Conservation (phyloP, 257 asterid species). For the Rhazya stricta region DNA sequence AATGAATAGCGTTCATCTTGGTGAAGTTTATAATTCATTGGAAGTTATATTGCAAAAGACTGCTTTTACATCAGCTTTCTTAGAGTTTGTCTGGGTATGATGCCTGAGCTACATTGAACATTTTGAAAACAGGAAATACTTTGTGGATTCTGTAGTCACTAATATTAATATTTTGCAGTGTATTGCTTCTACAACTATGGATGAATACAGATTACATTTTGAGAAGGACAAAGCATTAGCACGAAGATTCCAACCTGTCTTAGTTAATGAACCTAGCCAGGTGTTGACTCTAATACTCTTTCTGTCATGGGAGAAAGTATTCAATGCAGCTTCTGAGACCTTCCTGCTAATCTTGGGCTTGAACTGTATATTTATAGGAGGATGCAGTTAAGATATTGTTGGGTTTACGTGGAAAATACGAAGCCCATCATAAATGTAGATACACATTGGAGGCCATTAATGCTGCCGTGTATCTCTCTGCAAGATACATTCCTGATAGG, state of each 20-base stretch:
- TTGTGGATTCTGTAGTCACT: slow-evolving; percentile 15
- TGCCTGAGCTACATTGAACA: slow-evolving; percentile 7
- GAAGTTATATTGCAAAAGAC: not conserved
- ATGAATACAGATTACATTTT: slow-evolving; percentile 77
- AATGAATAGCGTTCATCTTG: not conserved
- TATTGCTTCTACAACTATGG: slow-evolving; percentile 94
- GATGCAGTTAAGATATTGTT: slow-evolving; percentile 78
- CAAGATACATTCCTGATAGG: slow-evolving; percentile 85
- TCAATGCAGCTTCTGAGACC: not conserved
- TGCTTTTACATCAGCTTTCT: not conserved
- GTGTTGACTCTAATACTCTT: slow-evolving; percentile 26
- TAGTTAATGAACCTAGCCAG: slow-evolving; percentile 80
- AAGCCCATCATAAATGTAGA: slow-evolving; percentile 74
- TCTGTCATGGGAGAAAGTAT: not conserved
- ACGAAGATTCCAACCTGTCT: slow-evolving; percentile 87
- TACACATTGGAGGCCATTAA: slow-evolving; percentile 82
- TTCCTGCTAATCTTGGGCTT: slow-evolving; percentile 6
- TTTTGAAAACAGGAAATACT: slow-evolving; percentile 14
- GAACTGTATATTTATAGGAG: slow-evolving; percentile 38
- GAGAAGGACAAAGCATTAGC: slow-evolving; percentile 96
- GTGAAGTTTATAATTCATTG: not conserved
- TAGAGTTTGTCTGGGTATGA: not conserved
- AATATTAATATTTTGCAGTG: slow-evolving; percentile 53
- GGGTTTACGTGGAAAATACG: slow-evolving; percentile 88
- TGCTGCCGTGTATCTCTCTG: slow-evolving; percentile 90